Percentiles rank a stretch among this genome's conserved stretches.
Conservation (phyloP, 1,284 basidiomycete genomes). For the Coriolopsis trogii region DNA sequence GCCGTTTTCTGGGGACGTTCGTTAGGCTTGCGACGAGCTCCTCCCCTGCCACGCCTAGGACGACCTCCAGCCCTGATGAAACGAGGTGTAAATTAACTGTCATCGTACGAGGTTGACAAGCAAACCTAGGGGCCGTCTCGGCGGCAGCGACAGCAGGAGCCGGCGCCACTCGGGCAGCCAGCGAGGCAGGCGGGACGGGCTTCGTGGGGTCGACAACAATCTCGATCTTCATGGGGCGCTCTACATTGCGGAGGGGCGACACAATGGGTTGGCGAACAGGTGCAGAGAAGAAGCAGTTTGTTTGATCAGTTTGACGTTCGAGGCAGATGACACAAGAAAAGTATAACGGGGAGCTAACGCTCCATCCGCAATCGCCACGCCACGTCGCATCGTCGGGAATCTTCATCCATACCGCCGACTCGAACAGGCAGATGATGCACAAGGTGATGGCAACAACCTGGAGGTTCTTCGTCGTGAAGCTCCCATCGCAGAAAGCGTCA, state of each 20-base stretch:
- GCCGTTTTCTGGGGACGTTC: conserved; percentile 69
- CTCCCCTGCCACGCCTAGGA: conserved; percentile 51
- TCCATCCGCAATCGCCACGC: conserved; percentile 17
- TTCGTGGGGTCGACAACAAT: conserved; percentile 90
- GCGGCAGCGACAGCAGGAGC: conserved; percentile 45
- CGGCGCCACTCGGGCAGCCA: conserved; percentile 73
- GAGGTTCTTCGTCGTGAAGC: conserved; percentile 1
- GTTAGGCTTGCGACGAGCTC: conserved; percentile 63
- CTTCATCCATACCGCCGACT: conserved; percentile 20
- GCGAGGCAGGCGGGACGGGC: conserved; percentile 58
- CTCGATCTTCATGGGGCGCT: conserved; percentile 98
- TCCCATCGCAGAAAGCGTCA: conserved; percentile 4
- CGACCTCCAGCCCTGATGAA: conserved; percentile 41
- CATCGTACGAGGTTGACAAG: conserved; percentile 2
- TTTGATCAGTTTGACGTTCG: conserved; percentile 68
- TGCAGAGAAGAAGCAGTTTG: conserved; percentile 30
- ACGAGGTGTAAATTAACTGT: conserved; percentile 12
- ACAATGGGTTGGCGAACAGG: conserved; percentile 19
- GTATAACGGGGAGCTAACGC: conserved; percentile 38
- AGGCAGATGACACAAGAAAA: conserved; percentile 47
- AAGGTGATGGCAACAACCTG: conserved; percentile 9
- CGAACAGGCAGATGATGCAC: conserved; percentile 3
- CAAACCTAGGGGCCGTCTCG: conserved; percentile 50
- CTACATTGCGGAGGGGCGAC: conserved; percentile 52
- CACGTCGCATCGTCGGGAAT: conserved; percentile 19